Evolutionary conservation across 2,329 filamentous ascomycete species (phyloP), one percentile per base, ranked within the genome.

Genomic region (Trichoderma arundinaceum): DNA sequence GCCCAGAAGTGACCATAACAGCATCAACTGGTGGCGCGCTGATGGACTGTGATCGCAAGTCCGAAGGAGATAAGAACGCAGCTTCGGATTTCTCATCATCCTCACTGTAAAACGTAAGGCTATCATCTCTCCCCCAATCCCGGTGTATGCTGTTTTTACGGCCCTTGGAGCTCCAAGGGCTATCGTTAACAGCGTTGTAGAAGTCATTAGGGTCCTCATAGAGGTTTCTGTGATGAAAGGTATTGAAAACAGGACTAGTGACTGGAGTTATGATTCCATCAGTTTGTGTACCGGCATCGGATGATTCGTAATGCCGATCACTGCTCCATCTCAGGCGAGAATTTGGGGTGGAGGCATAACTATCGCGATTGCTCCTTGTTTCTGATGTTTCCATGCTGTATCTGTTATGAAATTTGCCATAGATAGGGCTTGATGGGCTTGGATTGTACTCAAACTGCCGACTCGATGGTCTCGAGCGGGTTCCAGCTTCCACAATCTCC

Each of bases 401-500:
- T 69, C 63, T 74, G 13, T 41, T 60, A 71, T 67, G 78, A 69
- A 64, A 63, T 69, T 82, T 48, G 73, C 77, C 39, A 70, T 82
- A 78, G 4, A 72, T 69, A 0, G 77, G 77, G 17, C 77, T 78
- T 1, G 68, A 70, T 0, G 77, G 76, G 28, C 75, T 78, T 5
- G 77, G 77, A 8, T 72, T 70, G 38, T 76, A 79, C 44, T 77
- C 74, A 3, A 79, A 79, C 15, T 74, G 71, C 57, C 75, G 67
- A n/a, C 76, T 78, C 1, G 74, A 69, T 2, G 77, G 75, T 3
- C 77, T 72, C 2, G 74, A 74, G 3, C 69, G 74, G 1, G 76
- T 78, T 1, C 72, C 74, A 1, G 77, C 77, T 10, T 79, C 77
- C 6, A 73, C 72, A 8, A 79, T 75, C 5, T 75, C 75, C 1